Evolutionary conservation across 2,329 filamentous ascomycete species (phyloP), one percentile per base, ranked within the genome.

Genomic region (Ophiostoma himal-ulmi): DNA sequence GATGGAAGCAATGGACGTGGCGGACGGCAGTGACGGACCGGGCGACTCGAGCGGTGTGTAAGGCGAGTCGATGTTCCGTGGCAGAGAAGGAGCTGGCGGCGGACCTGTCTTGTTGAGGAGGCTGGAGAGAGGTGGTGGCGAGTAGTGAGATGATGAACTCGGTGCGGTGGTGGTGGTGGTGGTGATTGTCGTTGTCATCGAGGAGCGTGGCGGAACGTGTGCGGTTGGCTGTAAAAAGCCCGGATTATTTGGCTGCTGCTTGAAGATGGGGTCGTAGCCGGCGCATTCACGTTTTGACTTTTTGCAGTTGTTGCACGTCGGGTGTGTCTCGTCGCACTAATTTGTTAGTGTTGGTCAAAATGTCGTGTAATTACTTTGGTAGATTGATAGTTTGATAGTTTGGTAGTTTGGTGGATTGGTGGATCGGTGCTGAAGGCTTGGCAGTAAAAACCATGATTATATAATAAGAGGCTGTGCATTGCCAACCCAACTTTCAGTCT

Each of bases 321-420:
- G 95, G 80, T 97, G 93, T 72, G 88, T 89, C 84, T 99, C 95
- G 86, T 98, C 95, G 82, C 95, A 99, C 95, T 97, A n/a, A 8
- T 22, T 39, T 65, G 34, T 37, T 36, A n/a, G 36, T 65, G 36
- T 37, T 39, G 60, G n/a, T 37, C 7, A 30, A 22, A 22, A 2
- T 22, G 54, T 60, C 4, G 10, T 26, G 30, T 62, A 14, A 10
- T 20, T 10, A 68, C 30, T 70, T 36, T 87, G 36, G 62, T 67
- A 71, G 71, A 30, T 68, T 68, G 17, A 26, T 30, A 17, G 30
- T 20, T 64, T 34, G 34, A 11, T 34, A 3, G 30, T 3, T 30
- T 30, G 30, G 30, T 30, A n/a, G n/a, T 20, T 64, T 34, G 34
- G 22, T 34, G 30, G 30, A 30, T 30, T 30, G 30, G 30, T 30